phyloP scores from a whole-genome alignment of 192 early-diverging fungal species.

The Backusella australiensis region DNA sequence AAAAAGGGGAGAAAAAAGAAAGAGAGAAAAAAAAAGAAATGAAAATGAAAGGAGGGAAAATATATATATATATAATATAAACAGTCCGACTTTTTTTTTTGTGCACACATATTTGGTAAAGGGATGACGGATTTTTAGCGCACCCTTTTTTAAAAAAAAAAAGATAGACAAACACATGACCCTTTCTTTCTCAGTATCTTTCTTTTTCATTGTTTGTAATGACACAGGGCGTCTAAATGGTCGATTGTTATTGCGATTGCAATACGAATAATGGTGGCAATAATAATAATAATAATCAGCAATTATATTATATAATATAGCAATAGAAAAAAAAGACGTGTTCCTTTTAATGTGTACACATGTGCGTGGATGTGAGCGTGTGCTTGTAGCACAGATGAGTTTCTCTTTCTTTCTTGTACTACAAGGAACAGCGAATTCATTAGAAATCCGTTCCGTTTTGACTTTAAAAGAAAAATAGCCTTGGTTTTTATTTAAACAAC shows the following conservation, averaged over 20 bases:
- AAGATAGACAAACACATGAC: constrained; percentile 4
- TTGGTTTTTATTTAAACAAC: neutral
- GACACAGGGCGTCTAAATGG: neutral
- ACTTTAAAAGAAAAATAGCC: neutral
- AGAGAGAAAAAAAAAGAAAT: neutral
- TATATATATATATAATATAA: neutral
- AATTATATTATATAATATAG: neutral
- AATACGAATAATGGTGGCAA: neutral
- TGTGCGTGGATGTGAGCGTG: neutral
- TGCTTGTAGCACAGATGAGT: neutral
- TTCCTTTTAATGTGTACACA: neutral
- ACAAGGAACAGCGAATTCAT: neutral
- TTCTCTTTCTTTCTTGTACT: neutral
- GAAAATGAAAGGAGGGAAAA: neutral
- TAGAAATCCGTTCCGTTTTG: constrained; percentile 3
- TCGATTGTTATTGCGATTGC: neutral
- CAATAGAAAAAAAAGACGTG: neutral
- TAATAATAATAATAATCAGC: neutral
- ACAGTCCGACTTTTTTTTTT: neutral
- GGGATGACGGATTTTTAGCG: neutral
- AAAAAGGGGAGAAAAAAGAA: neutral
- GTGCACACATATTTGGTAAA: neutral
- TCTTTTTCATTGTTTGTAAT: neutral
- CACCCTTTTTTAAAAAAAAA: neutral
- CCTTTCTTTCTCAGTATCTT: neutral